These are phyloP conservation scores for Neobulgaria alba DNA, from an alignment of 2,329 filamentous ascomycete species.

Conservation along the genomic window DNA sequence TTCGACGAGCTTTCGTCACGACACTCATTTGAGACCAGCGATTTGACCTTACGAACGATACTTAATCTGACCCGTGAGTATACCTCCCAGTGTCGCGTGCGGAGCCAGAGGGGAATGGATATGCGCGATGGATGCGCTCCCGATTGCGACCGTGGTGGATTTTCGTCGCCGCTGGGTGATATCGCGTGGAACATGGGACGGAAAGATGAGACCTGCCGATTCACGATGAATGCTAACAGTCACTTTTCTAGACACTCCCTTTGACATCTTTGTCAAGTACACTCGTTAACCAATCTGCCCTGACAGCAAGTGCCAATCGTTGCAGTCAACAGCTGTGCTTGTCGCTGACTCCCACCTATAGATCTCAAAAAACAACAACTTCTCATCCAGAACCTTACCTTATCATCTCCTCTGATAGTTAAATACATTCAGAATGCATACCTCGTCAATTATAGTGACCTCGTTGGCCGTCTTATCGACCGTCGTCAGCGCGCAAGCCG, in stretches of 20 bases:
- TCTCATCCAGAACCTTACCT: slow-evolving; percentile 10
- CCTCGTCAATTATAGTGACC: slow-evolving; percentile 40
- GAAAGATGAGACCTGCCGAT: too few relatives aligned
- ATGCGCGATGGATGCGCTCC: background rate
- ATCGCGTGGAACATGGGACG: too few relatives aligned
- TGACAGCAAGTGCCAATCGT: slow-evolving; percentile 37
- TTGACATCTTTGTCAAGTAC: slow-evolving; percentile 49
- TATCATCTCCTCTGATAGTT: slow-evolving; percentile 11
- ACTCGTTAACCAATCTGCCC: slow-evolving; percentile 42
- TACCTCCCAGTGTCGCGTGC: slow-evolving; percentile 1
- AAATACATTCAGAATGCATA: slow-evolving; percentile 38
- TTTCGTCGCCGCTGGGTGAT: too few relatives aligned
- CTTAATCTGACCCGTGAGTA: slow-evolving; percentile 27
- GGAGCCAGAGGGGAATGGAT: background rate
- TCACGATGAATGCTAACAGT: too few relatives aligned
- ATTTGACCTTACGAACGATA: slow-evolving; percentile 17
- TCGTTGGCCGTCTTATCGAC: slow-evolving; percentile 41
- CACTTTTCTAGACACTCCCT: too few relatives aligned
- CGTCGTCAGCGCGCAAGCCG: slow-evolving; percentile 35
- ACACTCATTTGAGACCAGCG: slow-evolving; percentile 28
- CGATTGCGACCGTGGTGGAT: slow-evolving; percentile 38
- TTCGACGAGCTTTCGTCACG: slow-evolving; percentile 29
- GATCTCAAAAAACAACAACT: slow-evolving; percentile 17
- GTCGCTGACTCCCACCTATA: slow-evolving; percentile 16
- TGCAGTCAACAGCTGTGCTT: too few relatives aligned